phyloP scores from a whole-genome alignment of 176 grass and related monocot species.

The Miscanthus lutarioriparius region DNA sequence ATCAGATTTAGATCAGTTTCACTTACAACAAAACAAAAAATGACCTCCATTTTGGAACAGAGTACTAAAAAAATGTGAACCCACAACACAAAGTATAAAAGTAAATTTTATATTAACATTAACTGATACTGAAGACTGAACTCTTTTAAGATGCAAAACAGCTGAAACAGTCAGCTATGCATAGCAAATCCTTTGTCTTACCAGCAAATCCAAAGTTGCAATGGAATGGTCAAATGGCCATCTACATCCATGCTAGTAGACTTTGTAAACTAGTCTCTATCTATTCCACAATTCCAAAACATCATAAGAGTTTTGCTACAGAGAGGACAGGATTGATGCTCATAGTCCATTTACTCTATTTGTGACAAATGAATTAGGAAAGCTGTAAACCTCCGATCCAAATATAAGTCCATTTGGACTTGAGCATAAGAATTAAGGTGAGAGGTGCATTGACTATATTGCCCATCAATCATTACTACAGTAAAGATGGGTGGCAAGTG shows the following conservation, averaged over 20 bases:
- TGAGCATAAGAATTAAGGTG: neutral
- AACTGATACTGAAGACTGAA: constrained; percentile 19
- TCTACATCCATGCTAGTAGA: neutral
- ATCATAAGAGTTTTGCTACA: constrained; percentile 19
- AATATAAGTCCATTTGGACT: constrained; percentile 3
- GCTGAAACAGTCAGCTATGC: constrained; percentile 16
- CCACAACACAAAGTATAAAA: constrained; percentile 1
- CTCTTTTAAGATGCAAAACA: neutral
- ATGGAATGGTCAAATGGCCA: constrained; percentile 12
- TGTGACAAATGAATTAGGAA: neutral
- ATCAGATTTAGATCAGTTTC: neutral
- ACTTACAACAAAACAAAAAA: neutral
- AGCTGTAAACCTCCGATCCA: neutral
- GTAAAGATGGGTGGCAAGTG: neutral
- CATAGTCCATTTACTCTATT: neutral
- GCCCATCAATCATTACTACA: neutral
- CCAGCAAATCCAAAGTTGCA: neutral
- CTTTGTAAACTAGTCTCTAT: neutral
- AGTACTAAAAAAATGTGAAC: neutral
- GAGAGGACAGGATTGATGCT: neutral
- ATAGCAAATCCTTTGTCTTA: neutral
- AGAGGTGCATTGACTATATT: neutral
- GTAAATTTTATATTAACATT: neutral
- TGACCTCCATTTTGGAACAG: too few species aligned
- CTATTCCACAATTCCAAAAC: constrained; percentile 6